Evolutionary conservation across 2,329 filamentous ascomycete genomes (phyloP).

Genomic region (Stachybotrys echinatus): DNA sequence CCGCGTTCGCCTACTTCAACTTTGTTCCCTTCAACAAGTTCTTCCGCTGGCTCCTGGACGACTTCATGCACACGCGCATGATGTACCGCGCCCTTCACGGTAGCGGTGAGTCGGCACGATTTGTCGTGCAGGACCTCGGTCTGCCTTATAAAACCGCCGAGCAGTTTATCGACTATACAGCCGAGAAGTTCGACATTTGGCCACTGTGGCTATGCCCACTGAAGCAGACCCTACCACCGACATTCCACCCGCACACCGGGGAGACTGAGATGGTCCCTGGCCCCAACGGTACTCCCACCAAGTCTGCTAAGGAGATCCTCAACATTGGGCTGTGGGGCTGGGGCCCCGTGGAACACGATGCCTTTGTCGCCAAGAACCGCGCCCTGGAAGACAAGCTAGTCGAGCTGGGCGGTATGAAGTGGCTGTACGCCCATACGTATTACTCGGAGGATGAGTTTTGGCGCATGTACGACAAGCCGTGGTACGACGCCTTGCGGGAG

Average conservation of each 20-base stretch:
- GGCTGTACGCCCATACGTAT: slow-evolving; percentile 83
- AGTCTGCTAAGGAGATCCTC: slow-evolving; percentile 36
- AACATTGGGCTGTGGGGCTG: slow-evolving; percentile 77
- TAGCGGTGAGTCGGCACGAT: slow-evolving; percentile 57
- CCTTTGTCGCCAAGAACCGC: slow-evolving; percentile 67
- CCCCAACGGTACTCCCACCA: slow-evolving; percentile 7
- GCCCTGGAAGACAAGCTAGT: slow-evolving; percentile 64
- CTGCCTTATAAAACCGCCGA: slow-evolving; percentile 48
- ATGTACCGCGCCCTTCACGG: slow-evolving; percentile 68
- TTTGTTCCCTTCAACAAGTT: slow-evolving; percentile 59
- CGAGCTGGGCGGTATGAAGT: slow-evolving; percentile 73
- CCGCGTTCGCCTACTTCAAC: slow-evolving; percentile 62
- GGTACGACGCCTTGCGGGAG: slow-evolving; percentile 56
- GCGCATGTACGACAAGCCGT: slow-evolving; percentile 51
- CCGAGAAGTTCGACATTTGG: slow-evolving; percentile 48
- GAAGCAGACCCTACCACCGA: slow-evolving; percentile 40
- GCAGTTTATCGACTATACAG: slow-evolving; percentile 51
- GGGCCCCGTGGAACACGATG: slow-evolving; percentile 49
- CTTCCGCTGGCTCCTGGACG: slow-evolving; percentile 65
- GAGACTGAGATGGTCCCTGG: slow-evolving; percentile 17
- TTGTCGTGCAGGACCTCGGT: slow-evolving; percentile 64
- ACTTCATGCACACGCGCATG: slow-evolving; percentile 70
- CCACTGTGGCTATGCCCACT: slow-evolving; percentile 57
- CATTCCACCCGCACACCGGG: slow-evolving; percentile 50
- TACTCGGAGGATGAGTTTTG: slow-evolving; percentile 71